Evolutionary conservation across 202 grass and related monocot genomes (phyloP).

Genomic region (Thinopyrum obtusiflorum): DNA sequence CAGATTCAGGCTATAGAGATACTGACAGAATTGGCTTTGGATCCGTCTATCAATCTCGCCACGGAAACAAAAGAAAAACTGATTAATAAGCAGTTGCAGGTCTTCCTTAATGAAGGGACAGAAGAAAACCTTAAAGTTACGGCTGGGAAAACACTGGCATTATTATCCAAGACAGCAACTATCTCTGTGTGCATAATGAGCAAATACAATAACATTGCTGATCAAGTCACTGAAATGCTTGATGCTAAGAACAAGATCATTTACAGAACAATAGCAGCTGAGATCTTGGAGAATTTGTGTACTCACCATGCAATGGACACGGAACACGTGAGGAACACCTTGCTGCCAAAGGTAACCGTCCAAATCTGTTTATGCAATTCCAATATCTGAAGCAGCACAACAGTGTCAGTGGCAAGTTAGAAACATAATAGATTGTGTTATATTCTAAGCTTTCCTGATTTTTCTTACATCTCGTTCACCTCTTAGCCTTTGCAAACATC

Average conservation of each 20-base stretch:
- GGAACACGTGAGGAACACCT: background rate
- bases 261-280: background rate
- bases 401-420: background rate
- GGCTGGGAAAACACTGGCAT: background rate
- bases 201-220: background rate
- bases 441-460: no score
- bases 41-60: background rate
- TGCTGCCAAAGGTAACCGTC: background rate
- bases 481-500: no score
- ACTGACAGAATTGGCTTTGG: background rate
- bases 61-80: background rate
- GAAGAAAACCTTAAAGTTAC: background rate
- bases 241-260: background rate
- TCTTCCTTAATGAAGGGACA: background rate
- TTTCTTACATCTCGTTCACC: no score
- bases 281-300: background rate
- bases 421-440: no score
- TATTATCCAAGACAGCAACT: background rate
- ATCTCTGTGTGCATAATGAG: background rate
- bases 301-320: background rate
- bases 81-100: background rate
- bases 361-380: background rate
- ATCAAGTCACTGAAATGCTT: background rate
- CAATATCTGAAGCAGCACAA: background rate
- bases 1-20: background rate